Conservation (phyloP, 129 eudicot genomes). For the Lactuca sativa region DNA sequence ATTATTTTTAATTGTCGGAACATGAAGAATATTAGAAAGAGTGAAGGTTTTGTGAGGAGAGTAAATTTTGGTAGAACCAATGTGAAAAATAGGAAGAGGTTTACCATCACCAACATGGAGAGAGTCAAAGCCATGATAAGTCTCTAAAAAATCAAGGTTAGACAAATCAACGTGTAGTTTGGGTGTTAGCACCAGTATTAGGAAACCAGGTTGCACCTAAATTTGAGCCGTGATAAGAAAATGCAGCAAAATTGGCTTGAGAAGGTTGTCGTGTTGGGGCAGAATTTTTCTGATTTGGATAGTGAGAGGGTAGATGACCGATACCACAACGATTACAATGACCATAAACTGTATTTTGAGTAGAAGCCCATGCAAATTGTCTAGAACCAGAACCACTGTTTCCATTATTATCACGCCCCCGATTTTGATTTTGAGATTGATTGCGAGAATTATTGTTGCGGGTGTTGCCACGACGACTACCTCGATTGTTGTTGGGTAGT, state of each 20-base stretch:
- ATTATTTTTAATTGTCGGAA: too few species aligned
- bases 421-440: too few species aligned
- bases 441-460: neutral
- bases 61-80: too few species aligned
- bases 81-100: too few species aligned
- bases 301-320: neutral
- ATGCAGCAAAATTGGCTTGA: neutral
- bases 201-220: neutral
- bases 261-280: neutral
- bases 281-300: neutral
- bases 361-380: constrained; percentile 5
- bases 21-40: too few species aligned
- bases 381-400: neutral
- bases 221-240: neutral
- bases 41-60: too few species aligned
- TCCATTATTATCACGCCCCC: neutral
- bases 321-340: constrained; percentile 2
- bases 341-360: neutral
- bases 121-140: neutral
- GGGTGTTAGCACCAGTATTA: neutral
- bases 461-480: neutral
- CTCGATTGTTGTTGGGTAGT: neutral
- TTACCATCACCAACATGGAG: too few species aligned
- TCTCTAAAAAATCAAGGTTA: neutral
- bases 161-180: neutral